Base-by-base conservation (phyloP, 768 basidiomycete genomes). In the Suillus ampliporus region DNA sequence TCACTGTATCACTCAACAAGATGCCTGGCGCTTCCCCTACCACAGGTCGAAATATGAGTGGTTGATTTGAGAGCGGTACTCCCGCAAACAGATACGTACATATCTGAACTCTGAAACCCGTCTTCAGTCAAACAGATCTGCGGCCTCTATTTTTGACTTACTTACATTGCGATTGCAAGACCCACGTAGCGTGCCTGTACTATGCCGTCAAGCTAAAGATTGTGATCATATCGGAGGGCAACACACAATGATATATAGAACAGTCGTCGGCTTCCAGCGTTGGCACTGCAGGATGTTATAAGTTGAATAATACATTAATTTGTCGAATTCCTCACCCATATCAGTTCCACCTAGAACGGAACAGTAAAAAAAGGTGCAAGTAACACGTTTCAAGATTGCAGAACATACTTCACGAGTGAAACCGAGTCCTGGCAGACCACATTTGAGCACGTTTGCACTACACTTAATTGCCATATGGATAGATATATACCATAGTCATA, bases 401-500 rank as follows among this genome's bases (percentile, higher is more conserved):
- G 5, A 26, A 56, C 54, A 38, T 38, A 56, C 54, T 56, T 56
- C 54, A 40, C 37, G 37, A 56, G 15, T 26, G 17, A 56, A 26
- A 17, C 10, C 5, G 23, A 56, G 37, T 26, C 53, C 53, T 56
- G 10, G 17, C 17, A 40, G 37, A 37, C 21, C 23, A 56, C n/a
- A 21, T 15, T 15, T 53, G 8, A 53, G 52, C 8, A 21, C 14
- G n/a, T 35, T 53, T 35, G 34, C 34, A 35, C 8, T 23, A 9
- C 34, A 35, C 8, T 23, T 5, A 53, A 14, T 35, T 8, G 14
- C n/a, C 7, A 35, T 21, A 35, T 23, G 14, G 15, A 35, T 21
- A n/a, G 21, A 34, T 7, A 53, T 9, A 40, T 56, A 56, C 54
- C 54, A 15, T 56, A 40, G 23, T 56, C 54, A 17, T 56, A 56